Percentiles rank a stretch among this genome's conserved stretches.
These are phyloP conservation scores for Podospora pseudoanserina DNA, from an alignment of 495 filamentous ascomycete species.

Conservation along the genomic window DNA sequence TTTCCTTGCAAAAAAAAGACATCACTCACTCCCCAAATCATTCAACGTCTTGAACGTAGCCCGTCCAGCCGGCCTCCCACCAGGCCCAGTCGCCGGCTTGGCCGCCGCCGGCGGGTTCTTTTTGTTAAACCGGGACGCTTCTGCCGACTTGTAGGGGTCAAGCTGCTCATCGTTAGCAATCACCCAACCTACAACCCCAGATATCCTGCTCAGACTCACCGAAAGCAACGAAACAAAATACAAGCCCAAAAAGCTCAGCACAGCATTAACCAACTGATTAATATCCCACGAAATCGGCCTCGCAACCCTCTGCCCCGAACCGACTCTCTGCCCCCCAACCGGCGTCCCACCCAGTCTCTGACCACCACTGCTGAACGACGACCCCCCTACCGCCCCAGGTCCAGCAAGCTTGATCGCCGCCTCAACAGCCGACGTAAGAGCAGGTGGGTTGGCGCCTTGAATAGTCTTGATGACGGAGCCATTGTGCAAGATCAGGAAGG, in stretches of 20 bases:
- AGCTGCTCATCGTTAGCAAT: slow-evolving; percentile 44
- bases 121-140: slow-evolving; percentile 62
- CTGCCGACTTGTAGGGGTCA: slow-evolving; percentile 62
- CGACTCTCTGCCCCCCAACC: slow-evolving; percentile 20
- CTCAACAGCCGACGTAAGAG: slow-evolving; percentile 70
- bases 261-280: slow-evolving; percentile 42
- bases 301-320: slow-evolving; percentile 23
- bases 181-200: not conserved
- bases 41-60: slow-evolving; percentile 43
- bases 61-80: slow-evolving; percentile 26
- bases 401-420: slow-evolving; percentile 62
- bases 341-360: slow-evolving; percentile 34
- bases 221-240: slow-evolving; percentile 58
- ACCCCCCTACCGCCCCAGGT: slow-evolving; percentile 41
- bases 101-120: slow-evolving; percentile 30
- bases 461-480: slow-evolving; percentile 68
- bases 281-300: slow-evolving; percentile 39
- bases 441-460: slow-evolving; percentile 70
- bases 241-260: slow-evolving; percentile 56
- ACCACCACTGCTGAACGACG: slow-evolving; percentile 41
- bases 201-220: slow-evolving; percentile 29
- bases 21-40: slow-evolving; percentile 30
- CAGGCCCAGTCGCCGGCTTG: slow-evolving; percentile 20
- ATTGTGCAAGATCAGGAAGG: slow-evolving; percentile 83
- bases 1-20: slow-evolving; percentile 10